phyloP scores from a whole-genome alignment of 108 stramenopile species.

The Discostella pseudostelligera region DNA sequence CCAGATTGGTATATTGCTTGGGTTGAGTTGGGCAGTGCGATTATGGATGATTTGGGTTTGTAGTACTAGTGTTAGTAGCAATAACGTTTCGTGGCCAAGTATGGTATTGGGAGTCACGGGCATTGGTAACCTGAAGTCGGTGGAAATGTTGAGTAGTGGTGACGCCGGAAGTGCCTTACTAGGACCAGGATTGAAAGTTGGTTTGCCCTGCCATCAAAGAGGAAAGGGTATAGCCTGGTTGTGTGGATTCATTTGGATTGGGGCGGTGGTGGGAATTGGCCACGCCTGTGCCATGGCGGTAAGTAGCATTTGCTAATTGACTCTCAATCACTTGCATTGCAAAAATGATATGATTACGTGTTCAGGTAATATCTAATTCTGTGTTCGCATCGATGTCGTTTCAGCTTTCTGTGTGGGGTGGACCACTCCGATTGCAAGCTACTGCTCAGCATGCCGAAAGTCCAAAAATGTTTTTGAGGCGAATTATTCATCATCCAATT shows the following conservation, averaged over 20 bases:
- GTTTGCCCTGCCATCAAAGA: conserved; percentile 29
- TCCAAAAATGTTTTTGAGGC: conserved; percentile 24
- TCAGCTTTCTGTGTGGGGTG: conserved; percentile 55
- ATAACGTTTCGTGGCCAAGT: background rate
- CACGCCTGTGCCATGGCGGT: conserved; percentile 49
- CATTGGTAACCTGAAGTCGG: conserved; percentile 13
- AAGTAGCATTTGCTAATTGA: background rate
- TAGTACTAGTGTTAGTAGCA: too few species aligned
- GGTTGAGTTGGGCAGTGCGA: conserved; percentile 32
- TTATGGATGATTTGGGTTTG: conserved; percentile 42
- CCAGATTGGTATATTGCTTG: conserved; percentile 51
- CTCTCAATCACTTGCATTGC: background rate
- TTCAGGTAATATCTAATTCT: too few species aligned
- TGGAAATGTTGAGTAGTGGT: conserved; percentile 5
- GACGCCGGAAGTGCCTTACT: conserved; percentile 1
- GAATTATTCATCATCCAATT: conserved; percentile 43
- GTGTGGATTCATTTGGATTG: conserved; percentile 69
- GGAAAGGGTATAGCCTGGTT: conserved; percentile 45
- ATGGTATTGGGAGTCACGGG: conserved; percentile 15
- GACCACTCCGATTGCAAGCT: conserved; percentile 57
- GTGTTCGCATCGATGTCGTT: background rate
- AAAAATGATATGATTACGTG: too few species aligned
- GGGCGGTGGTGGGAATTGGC: conserved; percentile 53
- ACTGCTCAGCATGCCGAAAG: conserved; percentile 34
- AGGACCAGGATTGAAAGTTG: conserved; percentile 21